A percentile compares a stretch with the other conserved stretches of the same genome.
Conservation (phyloP, 2,329 filamentous ascomycete species). For the Talaromyces sp. region DNA sequence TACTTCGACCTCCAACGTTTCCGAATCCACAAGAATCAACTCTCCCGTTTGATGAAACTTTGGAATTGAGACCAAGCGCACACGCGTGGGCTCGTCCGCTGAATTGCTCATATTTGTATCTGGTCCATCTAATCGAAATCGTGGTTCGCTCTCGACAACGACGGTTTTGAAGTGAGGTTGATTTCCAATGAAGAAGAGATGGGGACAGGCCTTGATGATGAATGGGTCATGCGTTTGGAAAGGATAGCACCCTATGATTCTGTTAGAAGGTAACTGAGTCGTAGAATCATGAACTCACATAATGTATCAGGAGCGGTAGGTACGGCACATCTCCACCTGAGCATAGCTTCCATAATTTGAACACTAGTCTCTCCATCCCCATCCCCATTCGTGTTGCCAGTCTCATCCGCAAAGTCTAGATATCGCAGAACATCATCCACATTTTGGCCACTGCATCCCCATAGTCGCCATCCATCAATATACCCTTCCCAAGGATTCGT, state of each 20-base stretch:
- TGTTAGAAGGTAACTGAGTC: not conserved
- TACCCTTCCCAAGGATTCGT: conserved; percentile 94
- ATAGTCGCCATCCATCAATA: conserved; percentile 81
- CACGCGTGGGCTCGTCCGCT: conserved; percentile 58
- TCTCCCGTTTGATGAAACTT: conserved; percentile 75
- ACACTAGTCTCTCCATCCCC: conserved; percentile 65
- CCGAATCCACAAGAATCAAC: conserved; percentile 77
- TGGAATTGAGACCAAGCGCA: conserved; percentile 79
- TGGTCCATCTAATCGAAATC: conserved; percentile 31
- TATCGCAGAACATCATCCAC: conserved; percentile 94
- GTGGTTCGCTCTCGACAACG: conserved; percentile 55
- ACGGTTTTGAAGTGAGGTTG: conserved; percentile 75
- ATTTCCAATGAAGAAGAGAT: conserved; percentile 86
- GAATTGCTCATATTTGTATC: conserved; percentile 35
- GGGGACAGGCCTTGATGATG: conserved; percentile 78
- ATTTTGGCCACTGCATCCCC: conserved; percentile 88
- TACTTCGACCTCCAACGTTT: conserved; percentile 75
- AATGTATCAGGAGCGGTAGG: conserved; percentile 95
- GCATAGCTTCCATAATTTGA: conserved; percentile 90
- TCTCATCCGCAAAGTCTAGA: conserved; percentile 53
- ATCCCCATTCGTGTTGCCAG: conserved; percentile 24
- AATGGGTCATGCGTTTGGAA: conserved; percentile 94
- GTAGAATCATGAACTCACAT: conserved; percentile 58
- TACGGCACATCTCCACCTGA: conserved; percentile 85
- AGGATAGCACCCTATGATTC: conserved; percentile 75